Conservation (phyloP, 1,139 yeast genomes). For the Blastobotrys malaysiensis region DNA sequence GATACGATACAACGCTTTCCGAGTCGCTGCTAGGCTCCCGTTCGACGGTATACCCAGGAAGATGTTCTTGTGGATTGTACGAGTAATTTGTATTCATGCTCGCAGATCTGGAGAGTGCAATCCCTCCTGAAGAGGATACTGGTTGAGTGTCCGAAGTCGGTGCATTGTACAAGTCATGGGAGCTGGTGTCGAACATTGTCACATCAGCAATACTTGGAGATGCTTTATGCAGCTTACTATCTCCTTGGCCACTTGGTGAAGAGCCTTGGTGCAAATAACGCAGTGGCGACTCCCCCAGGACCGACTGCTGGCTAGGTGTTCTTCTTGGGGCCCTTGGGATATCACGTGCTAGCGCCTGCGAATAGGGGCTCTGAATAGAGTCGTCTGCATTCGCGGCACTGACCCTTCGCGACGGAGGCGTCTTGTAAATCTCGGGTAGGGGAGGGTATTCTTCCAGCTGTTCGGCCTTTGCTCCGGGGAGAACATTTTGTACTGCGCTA, state of each 20-base stretch:
- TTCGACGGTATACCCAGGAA: slow-evolving; percentile 27
- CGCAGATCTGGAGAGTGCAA: slow-evolving; percentile 21
- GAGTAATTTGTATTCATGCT: slow-evolving; percentile 22
- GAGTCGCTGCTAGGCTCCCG: slow-evolving; percentile 29
- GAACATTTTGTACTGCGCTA: slow-evolving; percentile 25
- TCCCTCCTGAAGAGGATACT: neutral
- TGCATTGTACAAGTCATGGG: slow-evolving; percentile 3
- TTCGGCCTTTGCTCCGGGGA: slow-evolving; percentile 15
- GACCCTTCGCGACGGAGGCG: neutral
- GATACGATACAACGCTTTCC: slow-evolving; percentile 24
- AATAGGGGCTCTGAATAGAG: neutral
- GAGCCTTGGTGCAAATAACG: slow-evolving; percentile 10
- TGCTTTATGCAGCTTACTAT: slow-evolving; percentile 11
- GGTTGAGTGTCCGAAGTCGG: neutral
- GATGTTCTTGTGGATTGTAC: slow-evolving; percentile 23
- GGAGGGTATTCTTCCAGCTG: neutral
- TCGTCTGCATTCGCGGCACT: neutral
- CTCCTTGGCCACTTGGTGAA: slow-evolving; percentile 4
- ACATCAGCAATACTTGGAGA: slow-evolving; percentile 17
- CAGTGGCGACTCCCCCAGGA: slow-evolving; percentile 8
- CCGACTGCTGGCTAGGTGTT: neutral
- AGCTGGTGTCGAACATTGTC: slow-evolving; percentile 5
- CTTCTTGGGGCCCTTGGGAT: neutral
- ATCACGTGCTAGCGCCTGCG: neutral
- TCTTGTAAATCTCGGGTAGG: neutral